These are phyloP conservation scores for Phytophthora pistaciae DNA, from an alignment of 352 stramenopile species.

Conservation along the genomic window DNA sequence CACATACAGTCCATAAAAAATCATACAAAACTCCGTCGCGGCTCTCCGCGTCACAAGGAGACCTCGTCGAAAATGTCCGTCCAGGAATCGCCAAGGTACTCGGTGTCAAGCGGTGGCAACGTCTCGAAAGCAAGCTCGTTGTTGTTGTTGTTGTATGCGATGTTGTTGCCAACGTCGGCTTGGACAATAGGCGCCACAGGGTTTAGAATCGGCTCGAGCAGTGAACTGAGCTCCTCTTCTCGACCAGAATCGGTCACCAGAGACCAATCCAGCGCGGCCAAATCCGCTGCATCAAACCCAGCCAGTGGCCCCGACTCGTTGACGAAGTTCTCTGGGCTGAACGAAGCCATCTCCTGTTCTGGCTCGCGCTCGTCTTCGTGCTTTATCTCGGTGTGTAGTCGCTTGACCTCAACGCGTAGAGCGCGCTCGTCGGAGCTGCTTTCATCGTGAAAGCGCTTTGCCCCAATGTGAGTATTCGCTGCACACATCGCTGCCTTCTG, in stretches of 20 bases:
- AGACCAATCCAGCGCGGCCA: slow-evolving; percentile 37
- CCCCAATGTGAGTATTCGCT: slow-evolving; percentile 19
- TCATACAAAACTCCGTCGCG: background rate
- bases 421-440: slow-evolving; percentile 15
- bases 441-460: slow-evolving; percentile 17
- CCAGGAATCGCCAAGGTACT: slow-evolving; percentile 36
- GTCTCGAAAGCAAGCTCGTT: slow-evolving; percentile 8
- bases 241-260: slow-evolving; percentile 30
- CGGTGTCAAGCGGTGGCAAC: slow-evolving; percentile 29
- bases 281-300: slow-evolving; percentile 24
- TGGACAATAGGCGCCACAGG: background rate
- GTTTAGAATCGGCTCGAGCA: slow-evolving; percentile 35
- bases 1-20: background rate
- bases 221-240: slow-evolving; percentile 32
- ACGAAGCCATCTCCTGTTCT: slow-evolving; percentile 33
- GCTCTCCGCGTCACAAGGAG: slow-evolving; percentile 7
- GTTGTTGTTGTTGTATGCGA: background rate
- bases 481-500: slow-evolving; percentile 29
- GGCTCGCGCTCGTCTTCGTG: slow-evolving; percentile 29
- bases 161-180: background rate
- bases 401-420: slow-evolving; percentile 15
- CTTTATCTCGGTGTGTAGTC: slow-evolving; percentile 12
- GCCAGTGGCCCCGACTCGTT: slow-evolving; percentile 18
- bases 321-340: slow-evolving; percentile 22
- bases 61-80: slow-evolving; percentile 39